A percentile compares a stretch with the other conserved stretches of the same genome.
phyloP scores from a whole-genome alignment of 2,329 filamentous ascomycete species.

The Aspergillus puulaauensis region DNA sequence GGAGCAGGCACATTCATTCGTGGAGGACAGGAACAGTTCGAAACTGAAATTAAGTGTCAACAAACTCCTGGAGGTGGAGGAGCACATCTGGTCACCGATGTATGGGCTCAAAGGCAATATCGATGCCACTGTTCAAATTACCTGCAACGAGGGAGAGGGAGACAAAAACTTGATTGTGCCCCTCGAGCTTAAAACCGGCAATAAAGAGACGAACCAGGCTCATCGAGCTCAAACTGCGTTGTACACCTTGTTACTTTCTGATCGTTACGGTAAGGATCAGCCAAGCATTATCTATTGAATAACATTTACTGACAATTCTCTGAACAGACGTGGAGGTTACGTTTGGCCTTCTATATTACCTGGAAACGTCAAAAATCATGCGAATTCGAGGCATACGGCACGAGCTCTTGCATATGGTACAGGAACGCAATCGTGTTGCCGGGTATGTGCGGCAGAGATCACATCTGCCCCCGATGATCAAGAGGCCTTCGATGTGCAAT shows the following conservation, averaged over 20 bases:
- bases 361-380: slow-evolving; percentile 83
- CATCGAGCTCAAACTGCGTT: slow-evolving; percentile 93
- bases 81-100: slow-evolving; percentile 97
- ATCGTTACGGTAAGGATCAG: slow-evolving; percentile 67
- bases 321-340: slow-evolving; percentile 74
- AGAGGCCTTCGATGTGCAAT: slow-evolving; percentile 76
- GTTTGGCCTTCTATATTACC: slow-evolving; percentile 91
- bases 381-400: slow-evolving; percentile 81
- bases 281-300: not conserved
- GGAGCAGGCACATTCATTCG: slow-evolving; percentile 62
- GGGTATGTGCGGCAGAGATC: slow-evolving; percentile 79
- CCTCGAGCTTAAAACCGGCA: slow-evolving; percentile 94
- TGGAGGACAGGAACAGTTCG: slow-evolving; percentile 75
- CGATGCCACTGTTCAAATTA: slow-evolving; percentile 90
- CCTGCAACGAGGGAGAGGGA: slow-evolving; percentile 69
- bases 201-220: slow-evolving; percentile 70
- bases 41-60: slow-evolving; percentile 80
- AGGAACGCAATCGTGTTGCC: slow-evolving; percentile 88
- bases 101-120: slow-evolving; percentile 98
- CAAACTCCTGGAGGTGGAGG: slow-evolving; percentile 93
- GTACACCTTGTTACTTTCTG: slow-evolving; percentile 88
- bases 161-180: slow-evolving; percentile 76
- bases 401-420: slow-evolving; percentile 93
- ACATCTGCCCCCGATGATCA: slow-evolving; percentile 82
- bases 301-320: not conserved